Evolutionary conservation across 495 filamentous ascomycete species (phyloP).

Genomic region (Neurospora sp.): DNA sequence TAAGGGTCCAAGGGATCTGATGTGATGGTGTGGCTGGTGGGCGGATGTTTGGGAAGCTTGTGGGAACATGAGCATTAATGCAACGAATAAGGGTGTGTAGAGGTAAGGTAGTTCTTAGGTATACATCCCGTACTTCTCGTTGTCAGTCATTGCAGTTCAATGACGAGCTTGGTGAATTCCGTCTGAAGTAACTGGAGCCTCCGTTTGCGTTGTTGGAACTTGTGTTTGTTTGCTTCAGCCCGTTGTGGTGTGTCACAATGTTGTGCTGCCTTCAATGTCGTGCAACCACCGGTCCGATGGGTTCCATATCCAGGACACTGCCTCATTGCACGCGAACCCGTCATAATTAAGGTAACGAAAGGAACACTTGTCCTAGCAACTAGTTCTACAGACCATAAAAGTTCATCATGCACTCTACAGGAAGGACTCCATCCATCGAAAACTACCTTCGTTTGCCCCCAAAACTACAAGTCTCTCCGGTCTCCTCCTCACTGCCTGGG

Average conservation of each 20-base stretch:
- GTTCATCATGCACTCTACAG: too few species aligned
- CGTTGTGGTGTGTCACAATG: neutral
- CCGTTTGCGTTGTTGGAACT: neutral
- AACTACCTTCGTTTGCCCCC: too few species aligned
- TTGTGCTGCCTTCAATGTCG: neutral
- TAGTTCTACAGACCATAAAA: too few species aligned
- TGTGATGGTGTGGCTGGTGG: neutral
- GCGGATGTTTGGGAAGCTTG: neutral
- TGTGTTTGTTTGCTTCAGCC: neutral
- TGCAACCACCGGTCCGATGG: neutral
- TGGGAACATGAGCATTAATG: neutral
- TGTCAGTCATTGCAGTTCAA: neutral
- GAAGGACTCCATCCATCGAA: too few species aligned
- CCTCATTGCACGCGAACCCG: too few species aligned
- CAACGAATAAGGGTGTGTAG: neutral
- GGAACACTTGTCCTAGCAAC: too few species aligned
- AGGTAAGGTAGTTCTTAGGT: neutral
- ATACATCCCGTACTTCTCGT: neutral
- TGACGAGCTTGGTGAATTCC: neutral
- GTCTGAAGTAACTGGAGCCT: neutral
- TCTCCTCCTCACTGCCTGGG: too few species aligned
- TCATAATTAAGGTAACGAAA: too few species aligned
- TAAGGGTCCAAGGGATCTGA: neutral
- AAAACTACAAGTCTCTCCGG: too few species aligned
- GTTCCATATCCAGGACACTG: neutral